Evolutionary conservation across 139 green algal genomes (phyloP), one percentile per base, ranked within the genome.

Genomic region (Coelastrella sp.): DNA sequence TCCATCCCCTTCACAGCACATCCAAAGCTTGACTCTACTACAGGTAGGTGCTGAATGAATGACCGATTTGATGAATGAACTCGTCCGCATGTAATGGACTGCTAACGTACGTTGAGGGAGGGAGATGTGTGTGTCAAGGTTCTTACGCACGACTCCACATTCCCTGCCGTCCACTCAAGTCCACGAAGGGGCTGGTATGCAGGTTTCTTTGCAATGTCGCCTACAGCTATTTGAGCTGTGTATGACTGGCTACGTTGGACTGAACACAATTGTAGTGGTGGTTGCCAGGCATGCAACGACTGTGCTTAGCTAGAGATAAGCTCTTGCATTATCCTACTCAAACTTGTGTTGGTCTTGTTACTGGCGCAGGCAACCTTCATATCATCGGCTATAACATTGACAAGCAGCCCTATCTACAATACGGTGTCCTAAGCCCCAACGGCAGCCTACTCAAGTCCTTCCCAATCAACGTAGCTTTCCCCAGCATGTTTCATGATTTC

Each of bases 1-100:
- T 56, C 47, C 17, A 56, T 77, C 20, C 85, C 85, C 57, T 97
- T 98, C 94, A 99, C 97, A 0, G 97, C 97, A 0, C 97, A 99
- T 86, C 96, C 97, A 66, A 99, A 99, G 93, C 56, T 96, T 22
- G 95, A 97, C 87, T 84, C 94, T 4, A 83, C 85, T 3, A 97
- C 92, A 60, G 91, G 91, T 68, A 76, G 89, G 87, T n/a, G n/a
- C n/a, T n/a, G n/a, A n/a, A n/a, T n/a, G n/a, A n/a, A n/a, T n/a
- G n/a, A n/a, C n/a, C n/a, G n/a, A n/a, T n/a, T n/a, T n/a, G n/a
- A n/a, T n/a, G n/a, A n/a, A n/a, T n/a, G n/a, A n/a, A n/a, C n/a
- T n/a, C n/a, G n/a, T n/a, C n/a, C n/a, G n/a, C n/a, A n/a, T n/a
- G n/a, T n/a, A n/a, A n/a, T n/a, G n/a, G n/a, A n/a, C n/a, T n/a